phyloP scores from a whole-genome alignment of 2,329 filamentous ascomycete species.

The Trichoderma breve region DNA sequence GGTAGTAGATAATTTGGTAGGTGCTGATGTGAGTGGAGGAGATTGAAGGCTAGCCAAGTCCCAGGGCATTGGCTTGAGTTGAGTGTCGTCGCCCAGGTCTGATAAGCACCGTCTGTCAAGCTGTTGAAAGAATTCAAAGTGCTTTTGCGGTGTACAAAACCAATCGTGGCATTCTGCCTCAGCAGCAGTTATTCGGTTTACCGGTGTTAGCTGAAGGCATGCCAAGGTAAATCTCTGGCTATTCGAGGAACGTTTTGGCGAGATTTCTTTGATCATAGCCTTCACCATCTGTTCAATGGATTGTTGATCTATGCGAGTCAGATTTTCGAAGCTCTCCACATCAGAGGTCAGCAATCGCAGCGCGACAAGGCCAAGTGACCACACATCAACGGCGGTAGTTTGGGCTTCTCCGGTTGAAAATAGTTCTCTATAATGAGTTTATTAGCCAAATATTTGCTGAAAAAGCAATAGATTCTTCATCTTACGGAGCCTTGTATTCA shows the following conservation, averaged over 20 bases:
- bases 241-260: slow-evolving; percentile 26
- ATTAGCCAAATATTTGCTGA: background rate
- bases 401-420: slow-evolving; percentile 22
- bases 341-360: slow-evolving; percentile 37
- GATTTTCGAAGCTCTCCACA: slow-evolving; percentile 24
- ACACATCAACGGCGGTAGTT: slow-evolving; percentile 48
- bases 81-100: slow-evolving; percentile 28
- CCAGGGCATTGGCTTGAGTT: slow-evolving; percentile 36
- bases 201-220: slow-evolving; percentile 33
- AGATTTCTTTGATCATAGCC: slow-evolving; percentile 12
- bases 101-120: slow-evolving; percentile 32
- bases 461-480: background rate
- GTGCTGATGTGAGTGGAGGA: background rate
- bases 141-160: slow-evolving; percentile 34
- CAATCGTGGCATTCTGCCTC: slow-evolving; percentile 35
- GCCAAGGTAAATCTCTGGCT: slow-evolving; percentile 31
- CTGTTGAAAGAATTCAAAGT: slow-evolving; percentile 33
- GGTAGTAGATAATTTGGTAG: background rate
- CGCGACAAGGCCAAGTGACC: slow-evolving; percentile 50
- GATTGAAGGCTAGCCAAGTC: slow-evolving; percentile 31
- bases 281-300: slow-evolving; percentile 15
- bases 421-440: slow-evolving; percentile 39
- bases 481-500: slow-evolving; percentile 52
- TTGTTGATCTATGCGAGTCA: slow-evolving; percentile 31
- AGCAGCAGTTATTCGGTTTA: slow-evolving; percentile 29